phyloP scores from a whole-genome alignment of 2,329 filamentous ascomycete genomes.

The Hypoxylon sp. region DNA sequence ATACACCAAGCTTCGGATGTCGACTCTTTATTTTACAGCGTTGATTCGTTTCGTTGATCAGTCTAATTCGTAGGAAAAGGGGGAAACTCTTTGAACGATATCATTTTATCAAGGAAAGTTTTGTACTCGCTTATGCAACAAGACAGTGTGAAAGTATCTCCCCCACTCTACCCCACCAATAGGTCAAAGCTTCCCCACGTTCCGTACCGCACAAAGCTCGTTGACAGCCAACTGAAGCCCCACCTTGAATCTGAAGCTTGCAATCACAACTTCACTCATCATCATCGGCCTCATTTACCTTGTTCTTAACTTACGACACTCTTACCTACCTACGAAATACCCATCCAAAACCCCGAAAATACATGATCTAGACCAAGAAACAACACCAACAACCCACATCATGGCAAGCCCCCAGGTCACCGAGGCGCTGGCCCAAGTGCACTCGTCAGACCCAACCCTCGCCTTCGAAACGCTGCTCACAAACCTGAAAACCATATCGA shows the following conservation, averaged over 20 bases:
- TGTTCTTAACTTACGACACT: background rate
- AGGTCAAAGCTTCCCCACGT: conserved; percentile 30
- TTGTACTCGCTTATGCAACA: conserved; percentile 4
- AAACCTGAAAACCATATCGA: conserved; percentile 53
- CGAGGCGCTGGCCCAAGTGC: conserved; percentile 54
- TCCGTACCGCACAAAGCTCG: too few relatives aligned
- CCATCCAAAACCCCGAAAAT: too few relatives aligned
- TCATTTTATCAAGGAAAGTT: too few relatives aligned
- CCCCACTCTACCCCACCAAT: conserved; percentile 14
- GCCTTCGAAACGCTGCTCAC: conserved; percentile 58
- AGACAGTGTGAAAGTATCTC: background rate
- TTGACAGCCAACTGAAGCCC: conserved; percentile 5
- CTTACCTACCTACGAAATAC: background rate
- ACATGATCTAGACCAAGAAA: background rate
- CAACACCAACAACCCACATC: conserved; percentile 3
- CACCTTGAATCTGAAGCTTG: conserved; percentile 19
- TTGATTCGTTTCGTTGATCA: too few relatives aligned
- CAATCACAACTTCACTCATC: conserved; percentile 16
- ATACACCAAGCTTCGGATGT: too few relatives aligned
- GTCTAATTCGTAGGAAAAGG: too few relatives aligned
- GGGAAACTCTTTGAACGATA: too few relatives aligned
- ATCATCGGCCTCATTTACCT: too few relatives aligned
- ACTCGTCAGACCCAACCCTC: conserved; percentile 54
- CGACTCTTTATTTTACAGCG: too few relatives aligned
- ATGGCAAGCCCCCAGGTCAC: conserved; percentile 50